Percentiles rank a stretch among this genome's conserved stretches.
Conservation (phyloP, 148 eudicot genomes). For the Cornus suecica region DNA sequence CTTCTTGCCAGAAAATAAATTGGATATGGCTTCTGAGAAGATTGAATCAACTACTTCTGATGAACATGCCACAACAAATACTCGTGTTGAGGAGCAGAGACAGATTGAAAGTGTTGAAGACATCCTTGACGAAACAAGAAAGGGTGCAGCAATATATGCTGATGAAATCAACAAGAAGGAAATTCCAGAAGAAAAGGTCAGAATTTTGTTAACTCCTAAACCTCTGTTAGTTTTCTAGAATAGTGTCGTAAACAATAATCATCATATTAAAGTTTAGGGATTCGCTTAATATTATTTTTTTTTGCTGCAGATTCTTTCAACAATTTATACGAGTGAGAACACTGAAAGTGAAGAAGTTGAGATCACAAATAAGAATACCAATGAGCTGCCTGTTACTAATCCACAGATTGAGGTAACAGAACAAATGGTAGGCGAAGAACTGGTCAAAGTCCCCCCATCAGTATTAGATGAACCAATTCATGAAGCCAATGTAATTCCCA, state of each 20-base stretch:
- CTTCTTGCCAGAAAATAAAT: constrained; percentile 11
- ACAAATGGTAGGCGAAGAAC: background rate
- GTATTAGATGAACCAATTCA: constrained; percentile 8
- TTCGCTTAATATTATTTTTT: background rate
- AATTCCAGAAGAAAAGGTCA: constrained; percentile 22
- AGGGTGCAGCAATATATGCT: background rate
- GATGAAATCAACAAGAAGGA: constrained; percentile 9
- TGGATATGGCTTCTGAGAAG: constrained; percentile 10
- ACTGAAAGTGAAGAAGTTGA: constrained; percentile 5
- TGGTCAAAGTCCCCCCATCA: background rate
- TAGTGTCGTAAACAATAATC: background rate
- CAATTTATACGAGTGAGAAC: constrained; percentile 8
- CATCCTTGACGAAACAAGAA: background rate
- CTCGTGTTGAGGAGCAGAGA: constrained; percentile 14
- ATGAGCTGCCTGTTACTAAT: constrained; percentile 14
- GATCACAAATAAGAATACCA: constrained; percentile 3
- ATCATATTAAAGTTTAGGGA: background rate
- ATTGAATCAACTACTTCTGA: background rate
- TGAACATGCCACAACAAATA: constrained; percentile 2
- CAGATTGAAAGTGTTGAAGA: constrained; percentile 3
- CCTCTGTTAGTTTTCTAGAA: background rate
- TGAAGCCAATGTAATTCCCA: constrained; percentile 9
- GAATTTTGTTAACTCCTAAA: background rate
- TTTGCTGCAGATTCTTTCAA: constrained; percentile 16
- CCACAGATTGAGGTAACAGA: constrained; percentile 13